Evolutionary conservation across 2,329 filamentous ascomycete species (phyloP).

Genomic region (Exophiala bonariae): DNA sequence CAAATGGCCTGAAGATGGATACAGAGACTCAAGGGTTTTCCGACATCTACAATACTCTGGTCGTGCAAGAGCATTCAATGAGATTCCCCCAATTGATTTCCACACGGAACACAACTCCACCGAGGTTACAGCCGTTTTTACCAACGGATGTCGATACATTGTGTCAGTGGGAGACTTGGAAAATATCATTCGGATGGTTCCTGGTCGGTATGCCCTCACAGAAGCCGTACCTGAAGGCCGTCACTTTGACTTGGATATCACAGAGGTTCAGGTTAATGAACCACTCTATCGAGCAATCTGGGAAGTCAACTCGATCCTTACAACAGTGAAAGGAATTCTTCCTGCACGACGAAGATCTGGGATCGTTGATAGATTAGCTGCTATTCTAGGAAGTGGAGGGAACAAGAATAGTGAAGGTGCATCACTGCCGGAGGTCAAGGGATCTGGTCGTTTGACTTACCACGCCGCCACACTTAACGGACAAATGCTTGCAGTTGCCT

Average conservation of each 20-base stretch:
- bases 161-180: conserved; percentile 27
- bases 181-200: conserved; percentile 26
- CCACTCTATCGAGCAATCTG: conserved; percentile 25
- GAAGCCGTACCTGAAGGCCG: conserved; percentile 20
- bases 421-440: conserved; percentile 21
- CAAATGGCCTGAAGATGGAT: conserved; percentile 29
- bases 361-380: neutral
- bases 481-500: conserved; percentile 27
- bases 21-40: conserved; percentile 28
- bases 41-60: conserved; percentile 29
- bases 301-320: conserved; percentile 25
- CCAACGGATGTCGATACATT: conserved; percentile 26
- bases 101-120: conserved; percentile 13
- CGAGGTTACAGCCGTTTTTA: conserved; percentile 25
- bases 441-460: conserved; percentile 23
- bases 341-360: conserved; percentile 4
- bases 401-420: conserved; percentile 9
- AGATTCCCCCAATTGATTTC: conserved; percentile 29
- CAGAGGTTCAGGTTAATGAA: conserved; percentile 25
- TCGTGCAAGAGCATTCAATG: conserved; percentile 24
- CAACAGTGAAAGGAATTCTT: conserved; percentile 22
- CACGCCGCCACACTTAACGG: conserved; percentile 22
- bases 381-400: conserved; percentile 1
- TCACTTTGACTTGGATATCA: conserved; percentile 26
- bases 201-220: conserved; percentile 23